Evolutionary conservation across 352 stramenopile species (phyloP), one percentile per base, ranked within the genome.

Genomic region (Phytopythium delawarense): DNA sequence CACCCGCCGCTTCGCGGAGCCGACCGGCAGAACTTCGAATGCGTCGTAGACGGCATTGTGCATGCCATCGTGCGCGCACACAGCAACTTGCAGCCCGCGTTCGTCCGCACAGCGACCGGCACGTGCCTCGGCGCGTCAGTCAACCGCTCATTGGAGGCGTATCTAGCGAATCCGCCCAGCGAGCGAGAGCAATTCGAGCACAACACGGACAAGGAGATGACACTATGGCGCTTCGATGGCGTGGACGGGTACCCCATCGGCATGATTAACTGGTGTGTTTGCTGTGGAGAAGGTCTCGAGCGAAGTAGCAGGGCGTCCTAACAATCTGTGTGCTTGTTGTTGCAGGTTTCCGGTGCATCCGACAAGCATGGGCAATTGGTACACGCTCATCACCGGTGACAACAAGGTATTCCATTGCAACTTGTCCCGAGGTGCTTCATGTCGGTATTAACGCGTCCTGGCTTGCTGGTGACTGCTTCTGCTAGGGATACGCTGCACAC

Each of bases 141-240:
- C 59, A 98, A 98, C 63, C 77, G 93, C 2, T 97, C 87, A 0
- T 73, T 81, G 0, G 88, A 94, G n/a, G 89, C 85, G 18, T 98
- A 98, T 69, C 67, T 91, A 16, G 78, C 91, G 15, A 98, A 98
- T 57, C 93, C 93, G 21, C 52, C 71, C 34, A 62, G 79, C 1
- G 93, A 98, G 64, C 80, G 92, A 12, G 74, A 69, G 15, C 65
- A 72, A 30, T 98, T 93, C 66, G 69, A 80, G 49, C 65, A 89
- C 59, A 81, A 98, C 59, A 97, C 88, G 21, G 92, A 98, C 75
- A 97, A 97, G 63, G 87, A 92, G 51, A 97, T 98, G 90, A 89
- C 88, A 20, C 69, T 98, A 2, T 92, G 96, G 74, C 74, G 85
- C 4, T 77, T 98, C 21, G 82, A 94, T n/a, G 84, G 82, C 20